Base-by-base conservation (phyloP, 805 yeast genomes). In the Zygoascus tannicola region DNA sequence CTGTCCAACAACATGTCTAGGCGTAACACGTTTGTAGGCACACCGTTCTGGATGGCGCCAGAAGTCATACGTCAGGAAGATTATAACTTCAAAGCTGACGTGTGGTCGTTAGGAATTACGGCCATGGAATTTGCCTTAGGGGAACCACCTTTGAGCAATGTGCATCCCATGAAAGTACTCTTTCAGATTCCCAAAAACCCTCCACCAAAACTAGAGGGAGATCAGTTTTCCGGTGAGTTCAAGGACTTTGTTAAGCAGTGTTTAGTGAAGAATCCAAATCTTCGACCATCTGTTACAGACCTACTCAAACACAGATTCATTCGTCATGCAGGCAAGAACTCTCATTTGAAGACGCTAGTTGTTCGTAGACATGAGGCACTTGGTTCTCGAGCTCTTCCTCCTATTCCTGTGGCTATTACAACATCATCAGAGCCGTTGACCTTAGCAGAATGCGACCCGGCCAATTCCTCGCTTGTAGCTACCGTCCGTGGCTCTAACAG, bases 21-120 rank as follows among this genome's bases (percentile, higher is more conserved):
- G 4, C 50, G 71, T 33, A 65, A 67, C 48, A 67, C 72, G 12
- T 68, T 67, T 53, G 72, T 68, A 5, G 72, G 72, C 2, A 67
- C 72, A 4, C 72, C 72, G 18, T 92, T 87, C 59, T 92, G 98
- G 98, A 92, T 92, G 98, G 97, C 98, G 0, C 98, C 98, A 0
- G 98, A 90, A 62, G 98, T 90, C 26, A 90, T 90, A 33, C 74
- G 85, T 66, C 97, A 90, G 62, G 94, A 76, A 50, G 76, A 73
- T 48, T 75, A 78, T 51, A 76, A 78, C n/a, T 80, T 74, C 43
- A 72, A 76, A 41, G 88, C 90, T 0, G 92, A 82, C 59, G 71
- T 82, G 2, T 82, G 92, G 92, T 79, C 85, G 5, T 63, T 82
- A 46, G 92, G 90, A 1, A 81, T 85, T 48, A 82, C 90, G 30